These are phyloP conservation scores for Macrocystidia cucumis DNA, from an alignment of 1,284 basidiomycete species.

Conservation along the genomic window DNA sequence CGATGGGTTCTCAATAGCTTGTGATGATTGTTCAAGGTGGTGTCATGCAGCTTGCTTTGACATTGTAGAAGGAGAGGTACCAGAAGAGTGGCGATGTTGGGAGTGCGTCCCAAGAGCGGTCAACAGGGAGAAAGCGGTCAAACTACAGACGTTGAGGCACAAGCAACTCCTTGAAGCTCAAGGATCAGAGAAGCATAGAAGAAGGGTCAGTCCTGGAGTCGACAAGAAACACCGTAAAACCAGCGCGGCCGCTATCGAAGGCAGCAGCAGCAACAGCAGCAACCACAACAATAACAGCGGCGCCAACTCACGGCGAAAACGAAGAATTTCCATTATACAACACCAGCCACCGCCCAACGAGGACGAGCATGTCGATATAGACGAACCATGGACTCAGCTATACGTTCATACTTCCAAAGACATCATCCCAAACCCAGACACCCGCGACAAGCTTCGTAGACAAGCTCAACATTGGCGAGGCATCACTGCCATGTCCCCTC, in stretches of 20 bases:
- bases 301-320: conserved; percentile 30
- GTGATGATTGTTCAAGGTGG: conserved; percentile 86
- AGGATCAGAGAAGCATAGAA: conserved; percentile 13
- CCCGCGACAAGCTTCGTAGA: conserved; percentile 43
- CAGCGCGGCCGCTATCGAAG: conserved; percentile 29
- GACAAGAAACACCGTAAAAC: conserved; percentile 37
- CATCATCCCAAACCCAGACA: conserved; percentile 40
- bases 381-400: conserved; percentile 33
- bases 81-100: conserved; percentile 70
- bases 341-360: conserved; percentile 19
- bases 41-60: conserved; percentile 87
- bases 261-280: conserved; percentile 8
- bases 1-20: conserved; percentile 90
- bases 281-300: too few relatives aligned
- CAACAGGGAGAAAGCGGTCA: conserved; percentile 38
- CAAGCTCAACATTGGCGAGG: conserved; percentile 66
- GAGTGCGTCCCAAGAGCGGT: conserved; percentile 41
- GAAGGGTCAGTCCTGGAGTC: conserved; percentile 33
- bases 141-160: conserved; percentile 30
- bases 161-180: conserved; percentile 15
- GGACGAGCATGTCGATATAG: conserved; percentile 43
- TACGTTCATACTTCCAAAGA: conserved; percentile 44
- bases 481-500: conserved; percentile 47
- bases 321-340: conserved; percentile 22
- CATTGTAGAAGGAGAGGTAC: conserved; percentile 60